Evolutionary conservation across 371 early-diverging fungal genomes (phyloP).

Genomic region (Furculomyces boomerangus): DNA sequence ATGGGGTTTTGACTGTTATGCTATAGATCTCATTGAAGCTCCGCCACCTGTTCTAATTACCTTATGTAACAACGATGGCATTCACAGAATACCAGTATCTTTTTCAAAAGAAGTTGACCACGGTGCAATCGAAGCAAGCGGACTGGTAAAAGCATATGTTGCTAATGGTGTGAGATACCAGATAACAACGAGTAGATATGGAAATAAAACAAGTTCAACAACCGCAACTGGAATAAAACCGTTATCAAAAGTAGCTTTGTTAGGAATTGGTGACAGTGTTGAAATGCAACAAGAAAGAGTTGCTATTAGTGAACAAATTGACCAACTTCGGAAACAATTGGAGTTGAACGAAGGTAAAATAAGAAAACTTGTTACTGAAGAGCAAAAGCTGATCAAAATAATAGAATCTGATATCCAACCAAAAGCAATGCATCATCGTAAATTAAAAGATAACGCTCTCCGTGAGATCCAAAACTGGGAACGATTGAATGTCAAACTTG

Average conservation of each 20-base stretch:
- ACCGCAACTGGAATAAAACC: slow-evolving; percentile 20
- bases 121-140: slow-evolving; percentile 17
- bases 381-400: slow-evolving; percentile 8
- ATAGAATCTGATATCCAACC: slow-evolving; percentile 1
- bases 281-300: slow-evolving; percentile 15
- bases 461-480: slow-evolving; percentile 4
- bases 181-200: slow-evolving; percentile 31
- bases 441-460: not conserved
- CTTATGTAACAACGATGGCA: slow-evolving; percentile 32
- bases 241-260: slow-evolving; percentile 7
- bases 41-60: slow-evolving; percentile 43
- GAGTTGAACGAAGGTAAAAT: slow-evolving; percentile 10
- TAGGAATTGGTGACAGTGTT: slow-evolving; percentile 23
- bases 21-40: slow-evolving; percentile 55
- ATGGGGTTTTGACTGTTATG: slow-evolving; percentile 53
- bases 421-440: not conserved
- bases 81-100: slow-evolving; percentile 45
- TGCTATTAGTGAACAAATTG: slow-evolving; percentile 23
- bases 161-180: slow-evolving; percentile 29
- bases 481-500: slow-evolving; percentile 3
- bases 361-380: slow-evolving; percentile 15
- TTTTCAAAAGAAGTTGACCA: slow-evolving; percentile 20
- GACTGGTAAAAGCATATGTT: slow-evolving; percentile 26
- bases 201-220: slow-evolving; percentile 12
- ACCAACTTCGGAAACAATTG: slow-evolving; percentile 12